Evolutionary conservation across 352 stramenopile genomes (phyloP), one percentile per base, ranked within the genome.

Genomic region (Pythium biforme): DNA sequence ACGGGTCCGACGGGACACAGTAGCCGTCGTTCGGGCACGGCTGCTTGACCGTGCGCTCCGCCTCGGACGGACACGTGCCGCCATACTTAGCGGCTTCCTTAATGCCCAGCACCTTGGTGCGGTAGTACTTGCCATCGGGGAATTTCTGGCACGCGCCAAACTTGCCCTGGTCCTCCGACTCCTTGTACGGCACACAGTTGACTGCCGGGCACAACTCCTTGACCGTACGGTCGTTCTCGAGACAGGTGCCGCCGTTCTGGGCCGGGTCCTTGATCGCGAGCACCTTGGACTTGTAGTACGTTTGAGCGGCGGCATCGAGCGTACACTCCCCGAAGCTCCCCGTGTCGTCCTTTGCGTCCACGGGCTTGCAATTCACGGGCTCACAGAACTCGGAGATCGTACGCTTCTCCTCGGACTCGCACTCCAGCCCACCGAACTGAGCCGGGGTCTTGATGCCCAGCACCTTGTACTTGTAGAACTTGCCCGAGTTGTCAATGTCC

Each of bases 401-500:
- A 47, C 37, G 37, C 17, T 43, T 10, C 37, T 47, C 40, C 19
- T 6, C 40, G 6, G 40, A n/a, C 7, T 19, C 40, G 4, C 19
- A 25, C 5, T 25, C 19, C 3, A 47, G 20, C 25, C 40, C 40
- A 15, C 52, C 52, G 22, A 49, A 59, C 37, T 49, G 33, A 3
- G 52, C 34, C 11, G 20, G 34, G 22, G 20, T 59, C 17, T 46
- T 31, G 34, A 59, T 47, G 12, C 52, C 52, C 23, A 48, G 37
- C 12, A 47, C 34, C 33, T 47, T 46, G 22, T 34, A 33, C 37
- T 39, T 47, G 52, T 43, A 59, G 22, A 19, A 57, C 48, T 40
- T 20, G 31, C 34, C 33, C 17, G 49, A 43, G 31, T n/a, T 19
- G 31, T 56, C 46, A 23, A 17, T 31, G 19, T 41, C 19, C 25